These are phyloP conservation scores for Kuraishia hungarica DNA, from an alignment of 805 yeast genomes.

Conservation along the genomic window DNA sequence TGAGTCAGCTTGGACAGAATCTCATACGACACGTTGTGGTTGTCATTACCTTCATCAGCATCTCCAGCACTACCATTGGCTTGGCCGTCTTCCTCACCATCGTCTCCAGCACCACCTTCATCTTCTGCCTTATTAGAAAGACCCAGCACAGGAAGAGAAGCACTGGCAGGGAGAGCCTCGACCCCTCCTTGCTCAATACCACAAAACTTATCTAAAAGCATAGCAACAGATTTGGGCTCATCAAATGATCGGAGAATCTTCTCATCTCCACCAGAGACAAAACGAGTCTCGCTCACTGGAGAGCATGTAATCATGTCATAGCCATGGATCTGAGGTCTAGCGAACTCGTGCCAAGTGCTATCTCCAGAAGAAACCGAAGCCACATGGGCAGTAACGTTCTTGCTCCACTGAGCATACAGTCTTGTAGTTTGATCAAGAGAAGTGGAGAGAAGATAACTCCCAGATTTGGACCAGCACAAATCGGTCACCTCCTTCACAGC, in stretches of 20 bases:
- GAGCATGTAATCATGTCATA: slow-evolving; percentile 86
- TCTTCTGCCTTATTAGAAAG: slow-evolving; percentile 82
- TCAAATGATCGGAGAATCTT: slow-evolving; percentile 84
- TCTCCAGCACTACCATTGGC: slow-evolving; percentile 27
- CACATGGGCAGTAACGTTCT: slow-evolving; percentile 12
- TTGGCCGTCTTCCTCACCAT: slow-evolving; percentile 29
- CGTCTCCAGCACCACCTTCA: slow-evolving; percentile 31
- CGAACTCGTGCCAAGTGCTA: slow-evolving; percentile 78
- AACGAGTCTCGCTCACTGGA: slow-evolving; percentile 48
- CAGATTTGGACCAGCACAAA: slow-evolving; percentile 62
- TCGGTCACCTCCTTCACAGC: slow-evolving; percentile 70
- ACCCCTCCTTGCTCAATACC: slow-evolving; percentile 26
- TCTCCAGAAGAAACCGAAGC: slow-evolving; percentile 18
- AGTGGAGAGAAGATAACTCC: slow-evolving; percentile 63
- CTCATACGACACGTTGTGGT: slow-evolving; percentile 31
- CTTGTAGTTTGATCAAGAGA: slow-evolving; percentile 94
- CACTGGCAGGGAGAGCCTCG: slow-evolving; percentile 61
- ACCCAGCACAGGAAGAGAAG: slow-evolving; percentile 88
- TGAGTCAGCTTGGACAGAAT: slow-evolving; percentile 33
- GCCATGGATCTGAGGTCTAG: slow-evolving; percentile 97
- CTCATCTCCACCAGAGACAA: slow-evolving; percentile 94
- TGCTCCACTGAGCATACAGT: slow-evolving; percentile 58
- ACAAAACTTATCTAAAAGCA: slow-evolving; percentile 46
- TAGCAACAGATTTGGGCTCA: slow-evolving; percentile 73
- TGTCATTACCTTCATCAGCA: slow-evolving; percentile 17